Evolutionary conservation across 345 rosid genomes (phyloP).

Genomic region (Hibiscus trionum): DNA sequence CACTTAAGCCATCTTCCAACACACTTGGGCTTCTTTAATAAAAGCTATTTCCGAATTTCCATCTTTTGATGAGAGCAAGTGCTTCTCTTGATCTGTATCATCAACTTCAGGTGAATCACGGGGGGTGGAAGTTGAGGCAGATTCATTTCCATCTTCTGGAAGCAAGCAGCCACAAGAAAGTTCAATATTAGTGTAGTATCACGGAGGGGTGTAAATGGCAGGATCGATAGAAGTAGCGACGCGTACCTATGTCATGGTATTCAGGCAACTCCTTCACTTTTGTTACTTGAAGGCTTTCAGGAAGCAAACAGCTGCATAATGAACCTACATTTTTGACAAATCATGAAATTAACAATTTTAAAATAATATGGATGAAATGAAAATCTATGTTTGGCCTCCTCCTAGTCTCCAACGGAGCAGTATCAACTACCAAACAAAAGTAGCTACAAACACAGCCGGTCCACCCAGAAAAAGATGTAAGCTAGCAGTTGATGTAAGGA

Average conservation of each 20-base stretch:
- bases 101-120: slow-evolving; percentile 38
- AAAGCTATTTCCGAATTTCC: slow-evolving; percentile 37
- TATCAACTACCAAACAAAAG: background rate
- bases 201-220: background rate
- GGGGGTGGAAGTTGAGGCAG: slow-evolving; percentile 34
- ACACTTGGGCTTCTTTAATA: slow-evolving; percentile 32
- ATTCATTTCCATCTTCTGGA: slow-evolving; percentile 45
- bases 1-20: slow-evolving; percentile 2
- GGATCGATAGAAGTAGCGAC: background rate
- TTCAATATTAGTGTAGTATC: background rate
- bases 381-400: background rate
- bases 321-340: slow-evolving; percentile 37
- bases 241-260: slow-evolving; percentile 30
- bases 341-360: background rate
- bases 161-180: background rate
- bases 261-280: slow-evolving; percentile 56
- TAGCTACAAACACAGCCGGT: background rate
- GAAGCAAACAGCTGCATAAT: slow-evolving; percentile 65
- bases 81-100: slow-evolving; percentile 47
- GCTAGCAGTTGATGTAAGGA: background rate
- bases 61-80: slow-evolving; percentile 30
- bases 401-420: background rate
- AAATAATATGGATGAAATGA: background rate
- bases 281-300: slow-evolving; percentile 72
- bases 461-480: background rate